These are phyloP conservation scores for Gnaphalium uliginosum DNA, from an alignment of 129 eudicot genomes.

Conservation along the genomic window DNA sequence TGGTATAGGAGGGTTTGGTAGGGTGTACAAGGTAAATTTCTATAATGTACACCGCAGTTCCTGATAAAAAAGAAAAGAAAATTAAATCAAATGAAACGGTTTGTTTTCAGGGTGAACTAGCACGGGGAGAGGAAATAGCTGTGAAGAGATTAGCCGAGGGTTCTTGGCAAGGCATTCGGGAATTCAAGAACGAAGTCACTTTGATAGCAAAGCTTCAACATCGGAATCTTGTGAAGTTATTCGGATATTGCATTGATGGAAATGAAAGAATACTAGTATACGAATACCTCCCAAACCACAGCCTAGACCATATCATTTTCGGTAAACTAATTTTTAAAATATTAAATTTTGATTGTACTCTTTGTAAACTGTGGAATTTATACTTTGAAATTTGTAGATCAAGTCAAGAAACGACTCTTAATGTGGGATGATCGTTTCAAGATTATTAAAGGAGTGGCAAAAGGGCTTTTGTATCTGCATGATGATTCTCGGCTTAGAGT, in stretches of 20 bases:
- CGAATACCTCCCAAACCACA: slow-evolving; percentile 58
- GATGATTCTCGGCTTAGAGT: slow-evolving; percentile 56
- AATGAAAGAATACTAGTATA: slow-evolving; percentile 62
- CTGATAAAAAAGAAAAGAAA: not conserved
- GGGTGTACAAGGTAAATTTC: slow-evolving; percentile 52
- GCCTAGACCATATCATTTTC: slow-evolving; percentile 58
- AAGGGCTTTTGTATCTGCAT: slow-evolving; percentile 62
- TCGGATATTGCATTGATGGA: slow-evolving; percentile 54
- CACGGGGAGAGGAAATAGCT: slow-evolving; percentile 54
- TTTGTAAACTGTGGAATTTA: not conserved
- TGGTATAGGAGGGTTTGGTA: slow-evolving; percentile 68
- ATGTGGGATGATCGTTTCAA: slow-evolving; percentile 55
- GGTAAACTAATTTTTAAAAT: slow-evolving; percentile 31
- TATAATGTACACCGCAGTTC: not conserved
- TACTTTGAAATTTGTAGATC: slow-evolving; percentile 33
- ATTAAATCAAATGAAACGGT: slow-evolving; percentile 4
- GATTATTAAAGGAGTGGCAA: slow-evolving; percentile 59
- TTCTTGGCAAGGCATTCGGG: slow-evolving; percentile 64
- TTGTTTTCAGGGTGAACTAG: slow-evolving; percentile 44
- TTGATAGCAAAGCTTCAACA: slow-evolving; percentile 44
- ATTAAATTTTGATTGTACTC: not conserved
- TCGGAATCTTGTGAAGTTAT: slow-evolving; percentile 44
- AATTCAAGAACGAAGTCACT: slow-evolving; percentile 60
- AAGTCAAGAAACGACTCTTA: slow-evolving; percentile 40
- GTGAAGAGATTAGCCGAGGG: slow-evolving; percentile 55